Base-by-base conservation (phyloP, 768 basidiomycete species). In the Russula sp. region DNA sequence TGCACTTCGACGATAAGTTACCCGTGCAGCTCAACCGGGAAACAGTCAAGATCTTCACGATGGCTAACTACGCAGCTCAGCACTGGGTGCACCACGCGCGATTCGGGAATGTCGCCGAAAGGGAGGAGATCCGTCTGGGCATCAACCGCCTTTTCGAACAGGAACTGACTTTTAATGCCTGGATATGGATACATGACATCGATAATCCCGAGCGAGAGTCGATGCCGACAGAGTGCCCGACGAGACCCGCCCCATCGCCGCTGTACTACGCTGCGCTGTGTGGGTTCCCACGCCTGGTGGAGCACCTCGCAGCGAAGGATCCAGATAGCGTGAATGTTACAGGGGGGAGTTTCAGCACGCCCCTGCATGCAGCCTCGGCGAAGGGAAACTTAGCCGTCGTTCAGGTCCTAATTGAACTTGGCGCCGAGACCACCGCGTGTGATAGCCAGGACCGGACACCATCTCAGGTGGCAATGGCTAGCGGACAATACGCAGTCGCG, bases 161-260 rank as follows among this genome's bases (percentile, higher is more conserved):
- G 16, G 58, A 59, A 11, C 4, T 7, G 4, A 59, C 51, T 1
- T 64, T 64, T n/a, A 37, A 40, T 1, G 48, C 58, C 32, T 64
- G 63, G 63, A 44, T 59, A 10, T 64, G 58, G 59, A 22, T 64
- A 7, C 13, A 59, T 22, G 63, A 64, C 53, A 55, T 60, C 34
- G 59, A 64, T 32, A 56, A 59, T 27, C 63, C 63, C 11, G 34
- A 27, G 13, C 48, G 63, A 22, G 58, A 32, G 6, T 18, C 48
- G n/a, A 59, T 56, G 59, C 39, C 48, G 2, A 59, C 63, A 16
- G 53, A 55, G 22, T 8, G 8, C 7, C 58, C 63, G 9, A 49
- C 55, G 27, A 55, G 42, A 10, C 57, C 57, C 0, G 45, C 22
- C 1, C 52, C 51, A 7, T 51, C 54, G 5, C 16, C 53, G 34